These are phyloP conservation scores for Naematelia aurantialba DNA, from an alignment of 768 basidiomycete species.

Conservation along the genomic window DNA sequence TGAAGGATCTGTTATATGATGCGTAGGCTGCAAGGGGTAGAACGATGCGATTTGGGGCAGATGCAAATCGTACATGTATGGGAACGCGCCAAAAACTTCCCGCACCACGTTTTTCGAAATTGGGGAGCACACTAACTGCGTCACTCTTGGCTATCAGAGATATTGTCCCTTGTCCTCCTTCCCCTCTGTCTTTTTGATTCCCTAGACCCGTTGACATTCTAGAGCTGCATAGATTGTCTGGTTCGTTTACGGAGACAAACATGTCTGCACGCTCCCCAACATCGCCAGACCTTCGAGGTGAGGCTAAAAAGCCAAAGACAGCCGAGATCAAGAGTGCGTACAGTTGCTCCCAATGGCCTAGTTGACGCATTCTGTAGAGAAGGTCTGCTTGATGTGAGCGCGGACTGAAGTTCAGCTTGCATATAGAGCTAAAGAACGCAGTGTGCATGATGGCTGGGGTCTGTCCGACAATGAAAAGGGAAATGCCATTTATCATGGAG, in stretches of 20 bases:
- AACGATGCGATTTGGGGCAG: not conserved
- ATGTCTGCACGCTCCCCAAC: slow-evolving; percentile 11
- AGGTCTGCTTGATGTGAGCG: slow-evolving; percentile 83
- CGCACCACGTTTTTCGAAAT: too few relatives aligned
- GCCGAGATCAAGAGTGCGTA: slow-evolving; percentile 36
- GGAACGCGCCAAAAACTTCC: too few relatives aligned
- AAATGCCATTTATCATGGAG: slow-evolving; percentile 79
- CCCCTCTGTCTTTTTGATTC: too few relatives aligned
- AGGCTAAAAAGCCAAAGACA: slow-evolving; percentile 48
- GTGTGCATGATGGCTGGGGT: slow-evolving; percentile 96
- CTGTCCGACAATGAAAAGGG: slow-evolving; percentile 66
- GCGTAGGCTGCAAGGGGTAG: not conserved
- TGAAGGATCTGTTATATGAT: slow-evolving; percentile 57
- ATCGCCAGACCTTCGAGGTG: slow-evolving; percentile 30
- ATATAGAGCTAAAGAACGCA: slow-evolving; percentile 7
- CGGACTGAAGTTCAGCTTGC: not conserved
- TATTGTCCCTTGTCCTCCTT: not conserved
- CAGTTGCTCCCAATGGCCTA: not conserved
- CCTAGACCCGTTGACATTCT: too few relatives aligned
- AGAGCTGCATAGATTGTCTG: not conserved
- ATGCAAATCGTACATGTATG: too few relatives aligned
- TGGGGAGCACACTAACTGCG: too few relatives aligned
- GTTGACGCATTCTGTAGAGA: slow-evolving; percentile 54
- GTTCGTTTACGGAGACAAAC: not conserved
- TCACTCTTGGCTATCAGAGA: too few relatives aligned